Evolutionary conservation across 495 filamentous ascomycete genomes (phyloP), one percentile per base, ranked within the genome.

Genomic region (Daldinia bambusicola): DNA sequence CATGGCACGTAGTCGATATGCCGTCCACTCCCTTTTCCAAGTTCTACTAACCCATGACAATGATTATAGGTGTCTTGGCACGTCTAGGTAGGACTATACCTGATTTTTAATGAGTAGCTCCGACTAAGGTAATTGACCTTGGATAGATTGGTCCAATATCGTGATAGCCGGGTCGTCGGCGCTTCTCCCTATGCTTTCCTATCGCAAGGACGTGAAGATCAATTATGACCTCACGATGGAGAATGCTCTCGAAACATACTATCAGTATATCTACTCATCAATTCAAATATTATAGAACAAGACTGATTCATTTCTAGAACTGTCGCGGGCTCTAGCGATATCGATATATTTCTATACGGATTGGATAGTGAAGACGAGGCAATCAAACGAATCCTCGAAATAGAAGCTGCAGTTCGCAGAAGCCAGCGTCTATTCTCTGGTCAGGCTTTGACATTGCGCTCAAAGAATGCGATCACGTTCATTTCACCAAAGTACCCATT

Each of bases 61-160:
- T 43, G 16, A n/a, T n/a, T 4, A 43, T 16, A 43, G 40, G 40
- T 43, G n/a, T 14, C 14, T 14, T 43, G n/a, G 40, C 40, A 43
- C 13, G 40, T 16, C 40, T 43, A n/a, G 40, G 40, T 43, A 43
- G 1, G 13, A 43, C n/a, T 2, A 18, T 43, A 43, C n/a, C 40
- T 6, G 13, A 43, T 43, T n/a, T 0, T 16, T 16, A 1, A 6
- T 43, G 16, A 2, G 14, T 14, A 7, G n/a, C n/a, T n/a, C 2
- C 14, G 14, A 43, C 40, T 43, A 43, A 43, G 6, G 13, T 14
- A 6, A 43, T 43, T 14, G n/a, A 16, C 40, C 6, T n/a, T 43
- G 40, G 40, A n/a, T 43, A 43, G 40, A 43, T 16, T 43, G 40
- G 40, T 43, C 40, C 40, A 43, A 43, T 14, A 43, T 43, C 6